Evolutionary conservation across 2,329 filamentous ascomycete genomes (phyloP).

Genomic region (Exophiala alcalophila): DNA sequence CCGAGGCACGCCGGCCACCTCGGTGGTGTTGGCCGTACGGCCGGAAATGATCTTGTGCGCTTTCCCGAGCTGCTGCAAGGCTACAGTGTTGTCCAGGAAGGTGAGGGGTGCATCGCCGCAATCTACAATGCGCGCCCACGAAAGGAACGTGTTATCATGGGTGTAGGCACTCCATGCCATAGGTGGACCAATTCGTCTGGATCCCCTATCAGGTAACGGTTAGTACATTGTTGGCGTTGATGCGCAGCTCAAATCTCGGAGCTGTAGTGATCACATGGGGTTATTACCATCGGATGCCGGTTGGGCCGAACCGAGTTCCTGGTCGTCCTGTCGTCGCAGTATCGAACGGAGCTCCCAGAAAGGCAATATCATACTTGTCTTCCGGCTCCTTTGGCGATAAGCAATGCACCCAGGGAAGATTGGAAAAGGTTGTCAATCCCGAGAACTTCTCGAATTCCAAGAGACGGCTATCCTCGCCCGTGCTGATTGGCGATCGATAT

Average conservation of each 20-base stretch:
- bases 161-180: conserved; percentile 50
- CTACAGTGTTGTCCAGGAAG: conserved; percentile 54
- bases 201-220: conserved; percentile 36
- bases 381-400: conserved; percentile 29
- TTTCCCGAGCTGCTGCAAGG: conserved; percentile 52
- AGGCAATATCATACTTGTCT: conserved; percentile 40
- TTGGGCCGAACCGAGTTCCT: conserved; percentile 53
- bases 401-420: conserved; percentile 36
- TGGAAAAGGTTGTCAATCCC: conserved; percentile 36
- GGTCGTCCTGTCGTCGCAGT: conserved; percentile 53
- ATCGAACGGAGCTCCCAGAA: conserved; percentile 53
- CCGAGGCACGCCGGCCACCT: conserved; percentile 43
- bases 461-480: conserved; percentile 39
- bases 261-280: no score
- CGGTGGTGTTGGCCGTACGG: conserved; percentile 43
- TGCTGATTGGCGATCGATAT: conserved; percentile 22
- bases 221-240: not conserved
- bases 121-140: conserved; percentile 54
- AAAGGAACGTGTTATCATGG: conserved; percentile 45
- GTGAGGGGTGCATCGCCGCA: conserved; percentile 55
- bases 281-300: conserved; percentile 47
- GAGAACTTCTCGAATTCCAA: conserved; percentile 45
- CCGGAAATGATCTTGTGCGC: conserved; percentile 51
- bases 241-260: not conserved
- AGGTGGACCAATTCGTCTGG: conserved; percentile 45